A percentile compares a stretch with the other conserved stretches of the same genome.
phyloP scores from a whole-genome alignment of 2,329 filamentous ascomycete genomes.

The Pseudogymnoascus sp. region DNA sequence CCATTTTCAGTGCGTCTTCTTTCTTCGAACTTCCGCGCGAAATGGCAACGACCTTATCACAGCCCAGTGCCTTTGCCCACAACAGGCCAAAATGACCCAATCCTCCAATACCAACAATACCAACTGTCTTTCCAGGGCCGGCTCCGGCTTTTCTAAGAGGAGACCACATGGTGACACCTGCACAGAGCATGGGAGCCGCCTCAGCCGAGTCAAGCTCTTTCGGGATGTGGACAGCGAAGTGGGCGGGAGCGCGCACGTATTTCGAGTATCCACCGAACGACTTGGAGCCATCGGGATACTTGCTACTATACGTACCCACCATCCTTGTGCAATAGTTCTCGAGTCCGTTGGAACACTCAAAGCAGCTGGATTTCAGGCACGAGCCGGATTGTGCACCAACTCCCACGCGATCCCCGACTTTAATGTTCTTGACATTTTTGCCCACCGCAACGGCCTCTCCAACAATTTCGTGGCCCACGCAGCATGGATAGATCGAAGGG shows the following conservation, averaged over 20 bases:
- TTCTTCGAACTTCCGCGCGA: slow-evolving; percentile 52
- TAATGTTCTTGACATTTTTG: slow-evolving; percentile 34
- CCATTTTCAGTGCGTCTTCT: slow-evolving; percentile 52
- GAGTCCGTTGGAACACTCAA: slow-evolving; percentile 41
- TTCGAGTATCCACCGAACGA: slow-evolving; percentile 44
- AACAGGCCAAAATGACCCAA: slow-evolving; percentile 67
- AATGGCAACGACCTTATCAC: slow-evolving; percentile 57
- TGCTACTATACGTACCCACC: slow-evolving; percentile 39
- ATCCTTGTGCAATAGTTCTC: slow-evolving; percentile 36
- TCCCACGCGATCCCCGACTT: slow-evolving; percentile 47
- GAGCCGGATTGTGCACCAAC: slow-evolving; percentile 44
- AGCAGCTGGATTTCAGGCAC: slow-evolving; percentile 39
- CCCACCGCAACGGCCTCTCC: slow-evolving; percentile 41
- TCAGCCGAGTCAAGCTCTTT: slow-evolving; percentile 42
- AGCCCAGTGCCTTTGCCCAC: slow-evolving; percentile 62
- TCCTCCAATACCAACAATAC: slow-evolving; percentile 65
- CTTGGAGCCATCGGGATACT: slow-evolving; percentile 26
- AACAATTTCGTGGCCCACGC: slow-evolving; percentile 45
- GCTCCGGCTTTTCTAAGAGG: slow-evolving; percentile 60
- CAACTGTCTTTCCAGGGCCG: slow-evolving; percentile 64
- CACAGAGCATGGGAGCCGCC: slow-evolving; percentile 66
- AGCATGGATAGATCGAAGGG: slow-evolving; percentile 34
- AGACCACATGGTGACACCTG: slow-evolving; percentile 65
- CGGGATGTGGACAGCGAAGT: slow-evolving; percentile 54
- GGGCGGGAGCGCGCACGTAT: slow-evolving; percentile 39